phyloP scores from a whole-genome alignment of 441 rosid species.

The Breynia disticha region DNA sequence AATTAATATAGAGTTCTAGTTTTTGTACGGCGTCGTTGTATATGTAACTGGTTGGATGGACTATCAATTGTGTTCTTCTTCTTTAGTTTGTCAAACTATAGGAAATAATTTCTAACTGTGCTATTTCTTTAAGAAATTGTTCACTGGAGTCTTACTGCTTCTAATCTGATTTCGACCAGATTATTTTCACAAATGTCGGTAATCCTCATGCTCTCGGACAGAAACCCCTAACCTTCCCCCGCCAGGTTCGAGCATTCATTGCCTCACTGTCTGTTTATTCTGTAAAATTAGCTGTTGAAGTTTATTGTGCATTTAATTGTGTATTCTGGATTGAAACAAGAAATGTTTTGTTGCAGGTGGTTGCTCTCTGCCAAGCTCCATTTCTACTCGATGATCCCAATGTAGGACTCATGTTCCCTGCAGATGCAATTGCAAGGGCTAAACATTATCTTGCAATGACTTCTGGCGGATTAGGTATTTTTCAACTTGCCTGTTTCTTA shows the following conservation, averaged over 20 bases:
- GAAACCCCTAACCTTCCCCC: slow-evolving; percentile 88
- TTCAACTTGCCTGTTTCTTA: background rate
- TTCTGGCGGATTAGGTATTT: slow-evolving; percentile 82
- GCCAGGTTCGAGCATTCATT: slow-evolving; percentile 45
- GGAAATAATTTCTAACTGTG: background rate
- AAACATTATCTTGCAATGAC: slow-evolving; percentile 79
- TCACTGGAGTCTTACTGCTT: slow-evolving; percentile 9
- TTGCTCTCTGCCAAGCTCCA: slow-evolving; percentile 97
- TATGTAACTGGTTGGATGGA: no score
- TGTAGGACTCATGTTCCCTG: slow-evolving; percentile 80
- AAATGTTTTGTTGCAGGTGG: slow-evolving; percentile 43
- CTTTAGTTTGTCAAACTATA: background rate
- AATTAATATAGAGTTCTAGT: no score
- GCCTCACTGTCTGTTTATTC: slow-evolving; percentile 2
- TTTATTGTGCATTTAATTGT: slow-evolving; percentile 5
- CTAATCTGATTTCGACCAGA: slow-evolving; percentile 32
- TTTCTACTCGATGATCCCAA: slow-evolving; percentile 90
- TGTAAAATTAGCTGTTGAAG: slow-evolving; percentile 2
- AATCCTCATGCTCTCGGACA: slow-evolving; percentile 97
- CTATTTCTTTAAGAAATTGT: background rate
- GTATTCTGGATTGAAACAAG: slow-evolving; percentile 16
- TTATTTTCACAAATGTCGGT: slow-evolving; percentile 94
- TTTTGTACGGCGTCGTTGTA: no score
- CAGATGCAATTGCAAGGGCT: slow-evolving; percentile 93
- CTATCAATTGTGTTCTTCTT: no score